Evolutionary conservation across 352 stramenopile genomes (phyloP), one percentile per base, ranked within the genome.

Genomic region (Blastocystis sp.): DNA sequence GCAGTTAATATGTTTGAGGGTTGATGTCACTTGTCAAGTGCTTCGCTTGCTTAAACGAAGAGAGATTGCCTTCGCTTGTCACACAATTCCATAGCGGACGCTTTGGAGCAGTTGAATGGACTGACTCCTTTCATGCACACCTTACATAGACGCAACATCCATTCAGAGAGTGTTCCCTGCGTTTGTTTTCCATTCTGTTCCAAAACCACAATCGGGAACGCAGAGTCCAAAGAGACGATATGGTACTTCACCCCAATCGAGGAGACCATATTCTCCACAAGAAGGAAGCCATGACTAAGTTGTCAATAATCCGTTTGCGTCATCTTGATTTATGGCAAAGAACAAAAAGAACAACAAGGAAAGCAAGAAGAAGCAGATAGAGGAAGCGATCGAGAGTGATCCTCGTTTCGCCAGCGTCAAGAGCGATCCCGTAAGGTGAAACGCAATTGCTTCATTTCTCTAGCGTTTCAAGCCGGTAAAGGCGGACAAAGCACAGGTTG

Each of bases 31-130:
- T 61, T 81, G 69, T 81, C 69, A 81, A 81, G 27, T 81, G 44
- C 69, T 81, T 81, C 69, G 69, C 48, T 81, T 4, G n/a, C 18
- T 42, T 42, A 11, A 38, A 81, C 69, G 69, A 81, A 81, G 69
- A 81, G 63, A 63, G n/a, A 18, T 59, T 11, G n/a, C n/a, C n/a
- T n/a, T n/a, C n/a, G n/a, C n/a, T n/a, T n/a, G n/a, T n/a, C n/a
- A n/a, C n/a, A n/a, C n/a, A n/a, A n/a, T n/a, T n/a, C n/a, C n/a
- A n/a, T n/a, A n/a, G n/a, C n/a, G n/a, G n/a, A n/a, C n/a, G n/a
- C n/a, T n/a, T n/a, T n/a, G n/a, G n/a, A n/a, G n/a, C n/a, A n/a
- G n/a, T n/a, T n/a, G n/a, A n/a, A n/a, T n/a, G n/a, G n/a, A n/a
- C n/a, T n/a, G n/a, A n/a, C n/a, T n/a, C n/a, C n/a, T n/a, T n/a